Evolutionary conservation across 1,284 basidiomycete species (phyloP).

Genomic region (Cryptococcus sp.): DNA sequence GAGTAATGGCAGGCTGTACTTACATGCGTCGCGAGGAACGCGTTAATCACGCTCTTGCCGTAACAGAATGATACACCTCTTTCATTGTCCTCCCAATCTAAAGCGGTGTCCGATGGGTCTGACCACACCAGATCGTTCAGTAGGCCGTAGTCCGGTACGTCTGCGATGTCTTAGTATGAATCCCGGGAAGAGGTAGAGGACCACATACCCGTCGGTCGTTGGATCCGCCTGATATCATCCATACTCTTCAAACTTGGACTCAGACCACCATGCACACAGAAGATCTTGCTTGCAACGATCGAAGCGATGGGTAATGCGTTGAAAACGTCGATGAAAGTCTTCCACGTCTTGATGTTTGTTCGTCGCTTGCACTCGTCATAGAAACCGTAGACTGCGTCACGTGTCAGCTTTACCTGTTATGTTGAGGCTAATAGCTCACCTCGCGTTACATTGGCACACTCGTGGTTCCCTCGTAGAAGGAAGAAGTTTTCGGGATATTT

Average conservation of each 20-base stretch:
- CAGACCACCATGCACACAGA: conserved; percentile 97
- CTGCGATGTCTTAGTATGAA: conserved; percentile 42
- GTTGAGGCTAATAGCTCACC: conserved; percentile 60
- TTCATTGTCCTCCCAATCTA: conserved; percentile 99
- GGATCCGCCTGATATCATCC: conserved; percentile 99
- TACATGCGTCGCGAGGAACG: conserved; percentile 68
- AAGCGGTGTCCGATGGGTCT: conserved; percentile 94
- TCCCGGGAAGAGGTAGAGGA: neutral
- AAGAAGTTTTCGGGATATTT: conserved; percentile 99
- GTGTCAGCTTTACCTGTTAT: conserved; percentile 8
- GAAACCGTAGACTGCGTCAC: conserved; percentile 85
- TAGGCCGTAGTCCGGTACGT: conserved; percentile 98
- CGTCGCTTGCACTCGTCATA: conserved; percentile 99
- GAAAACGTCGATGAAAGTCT: conserved; percentile 99
- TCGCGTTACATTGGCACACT: conserved; percentile 98
- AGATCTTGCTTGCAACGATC: conserved; percentile 98
- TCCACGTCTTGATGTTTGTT: conserved; percentile 99
- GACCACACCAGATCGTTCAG: conserved; percentile 98
- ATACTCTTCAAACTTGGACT: conserved; percentile 97
- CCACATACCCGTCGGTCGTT: conserved; percentile 74
- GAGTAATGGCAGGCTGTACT: conserved; percentile 55
- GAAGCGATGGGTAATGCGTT: conserved; percentile 98
- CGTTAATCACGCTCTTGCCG: conserved; percentile 95
- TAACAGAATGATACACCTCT: conserved; percentile 99
- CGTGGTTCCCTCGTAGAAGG: conserved; percentile 95